phyloP scores from a whole-genome alignment of 805 yeast species.

The Kazachstania viticola region DNA sequence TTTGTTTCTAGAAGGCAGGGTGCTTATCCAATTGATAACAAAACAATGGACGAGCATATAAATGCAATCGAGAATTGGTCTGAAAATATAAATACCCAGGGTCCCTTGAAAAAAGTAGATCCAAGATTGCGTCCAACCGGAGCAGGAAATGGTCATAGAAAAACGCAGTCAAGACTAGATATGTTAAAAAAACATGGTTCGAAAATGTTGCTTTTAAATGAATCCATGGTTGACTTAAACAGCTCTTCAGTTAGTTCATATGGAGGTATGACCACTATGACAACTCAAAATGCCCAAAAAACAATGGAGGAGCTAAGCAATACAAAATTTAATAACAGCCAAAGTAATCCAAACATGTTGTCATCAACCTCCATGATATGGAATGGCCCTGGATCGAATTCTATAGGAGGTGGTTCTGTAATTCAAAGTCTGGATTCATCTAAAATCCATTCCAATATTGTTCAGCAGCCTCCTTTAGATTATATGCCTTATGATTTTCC shows the following conservation, averaged over 20 bases:
- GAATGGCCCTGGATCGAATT: constrained; percentile 5
- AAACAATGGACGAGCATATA: constrained; percentile 50
- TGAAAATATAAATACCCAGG: constrained; percentile 43
- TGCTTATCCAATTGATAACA: constrained; percentile 48
- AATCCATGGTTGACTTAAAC: constrained; percentile 8
- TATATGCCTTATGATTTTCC: constrained; percentile 84
- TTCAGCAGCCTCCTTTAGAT: constrained; percentile 83
- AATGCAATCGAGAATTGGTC: constrained; percentile 79
- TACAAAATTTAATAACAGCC: constrained; percentile 5
- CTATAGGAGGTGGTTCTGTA: constrained; percentile 4
- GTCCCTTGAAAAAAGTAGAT: constrained; percentile 42
- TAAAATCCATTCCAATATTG: constrained; percentile 61
- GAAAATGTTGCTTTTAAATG: constrained; percentile 17
- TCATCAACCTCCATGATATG: constrained; percentile 10
- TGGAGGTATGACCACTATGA: constrained; percentile 42
- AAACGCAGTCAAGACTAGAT: constrained; percentile 19
- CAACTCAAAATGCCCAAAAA: constrained; percentile 43
- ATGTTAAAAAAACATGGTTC: constrained; percentile 29
- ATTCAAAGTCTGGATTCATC: constrained; percentile 44
- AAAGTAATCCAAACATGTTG: constrained; percentile 1
- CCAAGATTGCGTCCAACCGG: constrained; percentile 38
- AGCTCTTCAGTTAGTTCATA: background rate
- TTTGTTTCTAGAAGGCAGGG: constrained; percentile 70
- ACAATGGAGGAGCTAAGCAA: background rate
- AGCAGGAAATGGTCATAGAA: constrained; percentile 26